Evolutionary conservation across 768 basidiomycete species (phyloP), one percentile per base, ranked within the genome.

Genomic region (Boletus insuetus): DNA sequence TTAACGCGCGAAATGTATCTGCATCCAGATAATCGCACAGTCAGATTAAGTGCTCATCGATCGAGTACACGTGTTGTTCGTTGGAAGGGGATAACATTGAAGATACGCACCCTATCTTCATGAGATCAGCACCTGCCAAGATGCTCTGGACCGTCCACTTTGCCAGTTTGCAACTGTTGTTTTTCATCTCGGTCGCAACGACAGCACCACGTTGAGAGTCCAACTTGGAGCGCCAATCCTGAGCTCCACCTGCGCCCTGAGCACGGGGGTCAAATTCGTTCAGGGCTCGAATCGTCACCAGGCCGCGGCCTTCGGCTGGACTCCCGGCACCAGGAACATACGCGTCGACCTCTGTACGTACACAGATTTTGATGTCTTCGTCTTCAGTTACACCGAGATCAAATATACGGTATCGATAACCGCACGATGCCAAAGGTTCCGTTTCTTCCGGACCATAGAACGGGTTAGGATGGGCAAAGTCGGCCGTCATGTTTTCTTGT

Each of bases 121-220:
- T 89, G 57, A 87, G 75, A 48, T 98, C 97, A 20, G 94, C 96
- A 42, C 97, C 97, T 42, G 97, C 94, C 35, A 99, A 78, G 38
- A 98, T 80, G 67, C 90, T 90, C 77, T 98, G 94, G 17, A 98
- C 91, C 0, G 96, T 87, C 94, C 96, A 99, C 66, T 96, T 89
- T 19, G 95, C 94, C 29, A 99, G 82, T 73, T 99, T 99, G 76
- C 88, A 94, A 64, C 88, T 91, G 76, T 99, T 99, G 75, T 99
- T 99, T 79, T 98, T 99, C 97, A 98, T 98, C 79, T 99, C 97
- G 24, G 93, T 95, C 35, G 97, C 94, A 56, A 98, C 94, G 41
- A 99, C 96, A 3, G 97, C 97, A 58, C 97, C 97, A 43, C 94
- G 85, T 73, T 98, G 94, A 6, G 90, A 86, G 73, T 99, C 97